Evolutionary conservation across 2,329 filamentous ascomycete genomes (phyloP).

Genomic region (Diaporthe ilicicola): DNA sequence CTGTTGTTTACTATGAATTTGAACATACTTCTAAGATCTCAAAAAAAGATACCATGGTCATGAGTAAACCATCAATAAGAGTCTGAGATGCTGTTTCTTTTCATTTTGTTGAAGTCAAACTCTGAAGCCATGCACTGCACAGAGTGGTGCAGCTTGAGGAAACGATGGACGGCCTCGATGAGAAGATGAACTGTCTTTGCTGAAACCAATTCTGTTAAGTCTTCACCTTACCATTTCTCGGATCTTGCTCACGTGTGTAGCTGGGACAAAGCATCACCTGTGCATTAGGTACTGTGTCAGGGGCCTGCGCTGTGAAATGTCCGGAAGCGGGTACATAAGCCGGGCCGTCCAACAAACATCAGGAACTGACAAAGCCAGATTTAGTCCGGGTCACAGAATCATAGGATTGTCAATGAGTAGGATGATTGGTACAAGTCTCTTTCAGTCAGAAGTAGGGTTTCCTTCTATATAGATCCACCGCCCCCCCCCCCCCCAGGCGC

Average conservation of each 20-base stretch:
- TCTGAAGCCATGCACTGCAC: too few species aligned
- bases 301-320: background rate
- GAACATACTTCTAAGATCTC: too few species aligned
- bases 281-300: background rate
- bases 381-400: background rate
- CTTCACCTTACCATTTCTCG: background rate
- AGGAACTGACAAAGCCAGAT: background rate
- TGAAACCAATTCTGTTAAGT: rapidly evolving
- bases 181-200: background rate
- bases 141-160: too few species aligned
- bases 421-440: background rate
- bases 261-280: background rate
- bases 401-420: background rate
- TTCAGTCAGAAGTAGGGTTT: background rate
- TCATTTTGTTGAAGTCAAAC: too few species aligned
- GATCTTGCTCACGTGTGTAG: background rate
- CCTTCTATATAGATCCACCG: background rate
- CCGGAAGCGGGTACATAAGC: background rate
- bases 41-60: too few species aligned
- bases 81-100: too few species aligned
- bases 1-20: too few species aligned
- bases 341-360: background rate
- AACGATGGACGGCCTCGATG: too few species aligned
- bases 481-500: too few species aligned
- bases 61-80: too few species aligned